Conservation (phyloP, 805 yeast species). For the Cyberlindnera bimundalis region DNA sequence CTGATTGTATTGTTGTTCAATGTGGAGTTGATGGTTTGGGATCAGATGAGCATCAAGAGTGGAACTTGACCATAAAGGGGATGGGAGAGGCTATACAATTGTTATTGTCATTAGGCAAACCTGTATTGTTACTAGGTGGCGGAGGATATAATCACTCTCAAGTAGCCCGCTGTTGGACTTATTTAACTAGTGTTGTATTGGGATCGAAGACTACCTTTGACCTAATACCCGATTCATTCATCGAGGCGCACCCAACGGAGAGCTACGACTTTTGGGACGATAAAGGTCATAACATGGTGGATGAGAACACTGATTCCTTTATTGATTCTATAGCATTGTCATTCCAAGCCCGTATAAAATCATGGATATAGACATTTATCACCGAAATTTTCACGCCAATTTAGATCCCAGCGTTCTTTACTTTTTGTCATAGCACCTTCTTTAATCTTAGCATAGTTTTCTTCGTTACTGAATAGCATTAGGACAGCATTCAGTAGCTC, state of each 20-base stretch:
- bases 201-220: slow-evolving; percentile 33
- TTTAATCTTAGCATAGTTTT: slow-evolving; percentile 41
- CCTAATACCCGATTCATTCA: slow-evolving; percentile 50
- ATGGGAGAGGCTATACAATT: slow-evolving; percentile 34
- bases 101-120: slow-evolving; percentile 30
- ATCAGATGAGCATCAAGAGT: slow-evolving; percentile 60
- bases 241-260: slow-evolving; percentile 39
- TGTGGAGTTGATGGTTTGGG: slow-evolving; percentile 74
- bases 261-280: slow-evolving; percentile 50
- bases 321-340: slow-evolving; percentile 20
- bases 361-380: slow-evolving; percentile 14
- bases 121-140: slow-evolving; percentile 60
- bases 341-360: slow-evolving; percentile 6
- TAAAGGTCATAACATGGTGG: slow-evolving; percentile 30
- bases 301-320: slow-evolving; percentile 31
- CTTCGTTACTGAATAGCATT: slow-evolving; percentile 31
- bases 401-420: slow-evolving; percentile 63
- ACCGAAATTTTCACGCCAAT: slow-evolving; percentile 53
- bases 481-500: slow-evolving; percentile 45
- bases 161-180: slow-evolving; percentile 56
- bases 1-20: slow-evolving; percentile 58
- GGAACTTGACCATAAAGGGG: slow-evolving; percentile 63
- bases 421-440: slow-evolving; percentile 77
- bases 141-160: slow-evolving; percentile 71
- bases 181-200: slow-evolving; percentile 30